A percentile compares a stretch with the other conserved stretches of the same genome.
phyloP scores from a whole-genome alignment of 2,329 filamentous ascomycete species.

The Dactylellina parvicollis region DNA sequence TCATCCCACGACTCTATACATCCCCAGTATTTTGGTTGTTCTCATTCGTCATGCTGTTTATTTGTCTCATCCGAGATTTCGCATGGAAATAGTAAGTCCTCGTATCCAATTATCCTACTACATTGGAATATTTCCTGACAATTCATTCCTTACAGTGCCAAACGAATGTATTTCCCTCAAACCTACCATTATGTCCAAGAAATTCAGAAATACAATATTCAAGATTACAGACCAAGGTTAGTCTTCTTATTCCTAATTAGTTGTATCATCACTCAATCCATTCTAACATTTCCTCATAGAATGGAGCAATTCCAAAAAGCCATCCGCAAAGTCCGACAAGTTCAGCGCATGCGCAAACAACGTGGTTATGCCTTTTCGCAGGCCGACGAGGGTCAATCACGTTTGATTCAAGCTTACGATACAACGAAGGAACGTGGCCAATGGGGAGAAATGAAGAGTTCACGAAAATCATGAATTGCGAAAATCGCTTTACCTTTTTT shows the following conservation, averaged over 20 bases:
- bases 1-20: constrained; percentile 81
- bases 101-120: neutral
- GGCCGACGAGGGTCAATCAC: constrained; percentile 93
- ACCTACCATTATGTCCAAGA: constrained; percentile 98
- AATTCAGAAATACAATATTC: constrained; percentile 99
- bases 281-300: constrained; percentile 64
- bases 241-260: constrained; percentile 59
- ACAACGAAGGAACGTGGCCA: constrained; percentile 89
- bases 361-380: constrained; percentile 98
- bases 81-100: constrained; percentile 84
- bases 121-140: constrained; percentile 44
- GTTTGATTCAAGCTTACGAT: constrained; percentile 96
- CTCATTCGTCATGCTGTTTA: constrained; percentile 77
- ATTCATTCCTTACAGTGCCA: constrained; percentile 65
- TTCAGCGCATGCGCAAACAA: constrained; percentile 99
- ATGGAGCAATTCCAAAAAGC: constrained; percentile 99
- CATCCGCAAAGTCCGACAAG: constrained; percentile 96
- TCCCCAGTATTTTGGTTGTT: constrained; percentile 92
- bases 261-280: neutral
- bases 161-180: constrained; percentile 96
- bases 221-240: constrained; percentile 95
- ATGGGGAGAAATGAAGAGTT: constrained; percentile 92
- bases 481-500: constrained; percentile 49
- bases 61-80: constrained; percentile 89
- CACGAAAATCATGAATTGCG: constrained; percentile 60